Evolutionary conservation across 1,284 basidiomycete genomes (phyloP).

Genomic region (Spongispora temasekensis): DNA sequence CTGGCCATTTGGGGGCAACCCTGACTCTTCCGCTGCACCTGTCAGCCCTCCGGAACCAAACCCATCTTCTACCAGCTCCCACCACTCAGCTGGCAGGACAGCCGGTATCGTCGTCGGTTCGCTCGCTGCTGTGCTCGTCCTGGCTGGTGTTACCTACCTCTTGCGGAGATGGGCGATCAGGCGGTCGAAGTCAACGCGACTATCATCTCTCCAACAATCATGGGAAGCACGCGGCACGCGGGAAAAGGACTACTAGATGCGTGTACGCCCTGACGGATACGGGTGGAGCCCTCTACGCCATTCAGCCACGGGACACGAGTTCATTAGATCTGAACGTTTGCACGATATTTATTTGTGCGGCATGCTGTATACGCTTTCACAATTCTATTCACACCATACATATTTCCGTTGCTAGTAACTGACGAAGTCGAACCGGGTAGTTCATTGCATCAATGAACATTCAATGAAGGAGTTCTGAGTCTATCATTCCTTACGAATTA

Average conservation of each 20-base stretch:
- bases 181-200: constrained; percentile 18
- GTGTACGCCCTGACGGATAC: too few species aligned
- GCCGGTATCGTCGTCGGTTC: constrained; percentile 59
- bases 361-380: neutral
- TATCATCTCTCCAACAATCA: neutral
- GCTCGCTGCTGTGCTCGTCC: constrained; percentile 46
- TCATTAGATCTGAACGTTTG: too few species aligned
- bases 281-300: too few species aligned
- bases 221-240: neutral
- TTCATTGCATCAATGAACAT: too few species aligned
- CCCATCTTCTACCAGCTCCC: constrained; percentile 21
- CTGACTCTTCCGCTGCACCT: constrained; percentile 27
- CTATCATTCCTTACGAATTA: too few species aligned
- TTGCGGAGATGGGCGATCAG: constrained; percentile 50
- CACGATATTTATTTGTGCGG: neutral
- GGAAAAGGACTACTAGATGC: constrained; percentile 1
- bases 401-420: neutral
- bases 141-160: constrained; percentile 47
- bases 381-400: neutral
- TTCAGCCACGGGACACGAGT: too few species aligned
- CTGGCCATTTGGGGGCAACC: constrained; percentile 70
- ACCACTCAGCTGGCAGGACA: constrained; percentile 37
- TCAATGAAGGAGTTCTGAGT: too few species aligned
- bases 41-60: constrained; percentile 14
- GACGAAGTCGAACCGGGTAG: neutral